Conservation (phyloP, 345 rosid species). For the Ailanthus altissimus region DNA sequence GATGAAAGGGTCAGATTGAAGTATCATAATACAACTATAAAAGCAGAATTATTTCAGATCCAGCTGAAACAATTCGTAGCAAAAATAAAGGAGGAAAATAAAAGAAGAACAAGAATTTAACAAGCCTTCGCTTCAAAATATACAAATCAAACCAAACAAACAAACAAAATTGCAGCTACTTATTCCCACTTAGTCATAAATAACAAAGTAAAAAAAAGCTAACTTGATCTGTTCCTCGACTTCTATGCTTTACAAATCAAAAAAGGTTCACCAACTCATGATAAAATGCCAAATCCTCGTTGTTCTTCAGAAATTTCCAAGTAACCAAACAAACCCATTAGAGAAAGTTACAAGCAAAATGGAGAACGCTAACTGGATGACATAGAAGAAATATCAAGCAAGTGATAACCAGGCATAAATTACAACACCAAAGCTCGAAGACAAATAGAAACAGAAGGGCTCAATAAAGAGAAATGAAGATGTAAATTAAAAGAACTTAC, state of each 20-base stretch:
- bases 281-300: conserved; percentile 11
- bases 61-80: conserved; percentile 15
- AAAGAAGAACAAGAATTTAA: background rate
- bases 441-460: background rate
- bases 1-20: conserved; percentile 7
- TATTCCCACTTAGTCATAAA: background rate
- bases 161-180: background rate
- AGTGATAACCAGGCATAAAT: background rate
- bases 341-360: background rate
- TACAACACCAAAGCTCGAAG: background rate
- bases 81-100: background rate
- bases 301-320: conserved; percentile 7
- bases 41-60: conserved; percentile 35
- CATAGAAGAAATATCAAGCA: background rate
- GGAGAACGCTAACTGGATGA: background rate
- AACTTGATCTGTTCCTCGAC: background rate
- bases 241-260: background rate
- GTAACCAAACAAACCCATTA: conserved; percentile 8
- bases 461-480: background rate
- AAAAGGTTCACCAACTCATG: background rate
- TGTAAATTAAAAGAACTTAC: conserved; percentile 29
- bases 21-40: conserved; percentile 3
- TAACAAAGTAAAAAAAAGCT: background rate
- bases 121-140: background rate
- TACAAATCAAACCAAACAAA: background rate